Percentiles rank a stretch among this genome's conserved stretches.
These are phyloP conservation scores for Penicillium pancosmium DNA, from an alignment of 495 filamentous ascomycete species.

Conservation along the genomic window DNA sequence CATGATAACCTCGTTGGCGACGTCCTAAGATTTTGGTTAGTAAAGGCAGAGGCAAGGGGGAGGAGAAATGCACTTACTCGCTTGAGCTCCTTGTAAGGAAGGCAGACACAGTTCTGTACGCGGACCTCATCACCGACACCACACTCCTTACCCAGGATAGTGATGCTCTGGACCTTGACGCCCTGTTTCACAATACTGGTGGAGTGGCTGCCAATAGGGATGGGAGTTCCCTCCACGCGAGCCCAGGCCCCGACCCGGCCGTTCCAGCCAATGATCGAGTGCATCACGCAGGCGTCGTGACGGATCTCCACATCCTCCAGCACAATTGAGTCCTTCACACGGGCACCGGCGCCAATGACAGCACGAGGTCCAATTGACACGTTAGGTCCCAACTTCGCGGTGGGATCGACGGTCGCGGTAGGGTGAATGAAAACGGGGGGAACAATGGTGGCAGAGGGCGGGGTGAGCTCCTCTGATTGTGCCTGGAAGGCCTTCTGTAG, in stretches of 20 bases:
- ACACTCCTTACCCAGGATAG: constrained; percentile 96
- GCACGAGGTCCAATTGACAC: constrained; percentile 92
- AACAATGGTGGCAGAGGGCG: constrained; percentile 86
- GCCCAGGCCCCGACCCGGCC: constrained; percentile 97
- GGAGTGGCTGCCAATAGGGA: constrained; percentile 82
- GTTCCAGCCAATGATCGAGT: constrained; percentile 96
- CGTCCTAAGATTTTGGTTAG: constrained; percentile 59
- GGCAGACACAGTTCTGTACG: constrained; percentile 97
- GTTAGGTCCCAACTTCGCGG: constrained; percentile 95
- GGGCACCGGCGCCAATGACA: constrained; percentile 80
- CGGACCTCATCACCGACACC: constrained; percentile 92
- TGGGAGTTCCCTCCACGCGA: constrained; percentile 94
- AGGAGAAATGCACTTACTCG: constrained; percentile 62
- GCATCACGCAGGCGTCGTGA: constrained; percentile 94
- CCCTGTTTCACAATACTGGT: constrained; percentile 97
- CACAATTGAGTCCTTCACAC: constrained; percentile 95
- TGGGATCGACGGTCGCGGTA: constrained; percentile 87
- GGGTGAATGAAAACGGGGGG: constrained; percentile 97
- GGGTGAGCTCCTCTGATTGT: constrained; percentile 77
- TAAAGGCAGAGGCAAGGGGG: neutral
- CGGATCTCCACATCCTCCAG: constrained; percentile 95
- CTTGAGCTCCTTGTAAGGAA: constrained; percentile 99
- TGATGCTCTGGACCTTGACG: constrained; percentile 98
- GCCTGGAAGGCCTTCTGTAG: constrained; percentile 91
- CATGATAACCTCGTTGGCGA: constrained; percentile 97